phyloP scores from a whole-genome alignment of 306 rosid genomes.

The Quercus bicolor region DNA sequence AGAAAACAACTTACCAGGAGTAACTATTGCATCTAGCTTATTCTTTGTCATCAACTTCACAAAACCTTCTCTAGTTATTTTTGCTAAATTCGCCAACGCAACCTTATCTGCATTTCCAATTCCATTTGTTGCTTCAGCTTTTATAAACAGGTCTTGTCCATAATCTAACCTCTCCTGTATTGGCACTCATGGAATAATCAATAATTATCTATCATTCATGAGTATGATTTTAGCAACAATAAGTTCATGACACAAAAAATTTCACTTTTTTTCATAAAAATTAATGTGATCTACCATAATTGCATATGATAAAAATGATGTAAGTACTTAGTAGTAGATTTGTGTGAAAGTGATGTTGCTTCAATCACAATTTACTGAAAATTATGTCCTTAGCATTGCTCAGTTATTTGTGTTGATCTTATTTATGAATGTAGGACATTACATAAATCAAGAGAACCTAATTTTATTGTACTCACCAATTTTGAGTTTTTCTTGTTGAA shows the following conservation, averaged over 20 bases:
- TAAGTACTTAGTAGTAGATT: no score
- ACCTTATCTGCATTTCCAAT: not conserved
- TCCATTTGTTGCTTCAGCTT: slow-evolving; percentile 32
- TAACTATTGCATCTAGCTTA: slow-evolving; percentile 52
- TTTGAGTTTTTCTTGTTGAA: no score
- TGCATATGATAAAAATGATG: no score
- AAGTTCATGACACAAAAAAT: no score
- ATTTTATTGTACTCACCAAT: not conserved
- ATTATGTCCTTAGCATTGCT: no score
- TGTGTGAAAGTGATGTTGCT: no score
- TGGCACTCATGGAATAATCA: not conserved
- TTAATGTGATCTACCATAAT: no score
- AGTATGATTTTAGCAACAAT: no score
- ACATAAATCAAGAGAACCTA: not conserved
- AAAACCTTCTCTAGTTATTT: slow-evolving; percentile 23
- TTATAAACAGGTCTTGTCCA: slow-evolving; percentile 28
- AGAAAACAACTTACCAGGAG: slow-evolving; percentile 14
- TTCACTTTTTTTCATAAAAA: no score
- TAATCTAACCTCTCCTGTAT: slow-evolving; percentile 40
- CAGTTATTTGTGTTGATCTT: not conserved
- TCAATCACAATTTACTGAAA: not conserved
- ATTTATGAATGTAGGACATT: not conserved
- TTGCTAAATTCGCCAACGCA: slow-evolving; percentile 24
- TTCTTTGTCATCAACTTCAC: slow-evolving; percentile 30
- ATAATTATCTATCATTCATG: no score